phyloP scores from a whole-genome alignment of 108 stramenopile species.

The Skeletonema tropicum region DNA sequence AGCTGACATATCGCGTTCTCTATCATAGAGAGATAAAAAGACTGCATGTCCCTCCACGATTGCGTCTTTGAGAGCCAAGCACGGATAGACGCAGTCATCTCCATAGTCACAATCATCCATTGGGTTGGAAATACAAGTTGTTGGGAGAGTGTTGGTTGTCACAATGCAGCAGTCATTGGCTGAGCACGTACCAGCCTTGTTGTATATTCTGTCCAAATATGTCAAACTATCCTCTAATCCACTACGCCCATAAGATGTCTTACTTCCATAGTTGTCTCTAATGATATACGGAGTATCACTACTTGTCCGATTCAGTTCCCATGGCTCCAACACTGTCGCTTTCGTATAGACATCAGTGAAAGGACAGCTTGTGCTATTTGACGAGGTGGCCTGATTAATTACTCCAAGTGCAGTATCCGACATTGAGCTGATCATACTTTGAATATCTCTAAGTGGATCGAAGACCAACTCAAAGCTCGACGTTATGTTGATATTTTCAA shows the following conservation, averaged over 20 bases:
- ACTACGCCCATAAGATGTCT: conserved; percentile 22
- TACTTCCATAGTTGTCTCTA: conserved; percentile 30
- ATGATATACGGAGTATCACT: conserved; percentile 33
- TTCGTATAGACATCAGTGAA: conserved; percentile 42
- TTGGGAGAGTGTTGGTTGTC: neutral
- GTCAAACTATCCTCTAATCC: conserved; percentile 20
- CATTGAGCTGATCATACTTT: conserved; percentile 29
- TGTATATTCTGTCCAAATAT: conserved; percentile 47
- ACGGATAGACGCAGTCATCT: conserved; percentile 41
- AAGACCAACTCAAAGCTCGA: conserved; percentile 35
- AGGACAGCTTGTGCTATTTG: conserved; percentile 29
- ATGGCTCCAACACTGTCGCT: conserved; percentile 35
- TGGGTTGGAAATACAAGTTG: conserved; percentile 25
- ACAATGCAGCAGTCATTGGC: conserved; percentile 37
- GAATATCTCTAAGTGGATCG: conserved; percentile 35
- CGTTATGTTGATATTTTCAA: conserved; percentile 41
- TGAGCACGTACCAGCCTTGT: conserved; percentile 46
- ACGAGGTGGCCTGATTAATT: conserved; percentile 39
- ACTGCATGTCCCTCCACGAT: conserved; percentile 31
- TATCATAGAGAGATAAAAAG: conserved; percentile 24
- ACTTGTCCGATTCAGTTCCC: conserved; percentile 21
- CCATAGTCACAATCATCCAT: conserved; percentile 44
- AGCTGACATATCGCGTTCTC: conserved; percentile 39
- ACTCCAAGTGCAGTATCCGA: conserved; percentile 25
- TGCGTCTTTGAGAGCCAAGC: conserved; percentile 18